A percentile compares a stretch with the other conserved stretches of the same genome.
These are phyloP conservation scores for Stachybotrys chlorohalonatus DNA, from an alignment of 2,329 filamentous ascomycete genomes.

Conservation along the genomic window DNA sequence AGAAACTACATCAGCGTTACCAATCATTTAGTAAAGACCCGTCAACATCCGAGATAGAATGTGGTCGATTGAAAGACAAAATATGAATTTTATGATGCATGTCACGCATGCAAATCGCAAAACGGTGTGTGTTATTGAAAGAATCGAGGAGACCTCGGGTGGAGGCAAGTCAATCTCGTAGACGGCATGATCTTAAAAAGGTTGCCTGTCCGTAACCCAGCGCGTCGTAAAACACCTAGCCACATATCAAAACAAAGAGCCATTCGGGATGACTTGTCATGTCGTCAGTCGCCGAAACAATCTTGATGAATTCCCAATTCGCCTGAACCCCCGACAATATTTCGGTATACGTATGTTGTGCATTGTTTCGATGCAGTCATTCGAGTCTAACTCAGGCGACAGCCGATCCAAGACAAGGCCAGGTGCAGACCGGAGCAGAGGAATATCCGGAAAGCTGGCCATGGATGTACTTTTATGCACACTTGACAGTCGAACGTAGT, in stretches of 20 bases:
- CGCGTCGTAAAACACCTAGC: neutral
- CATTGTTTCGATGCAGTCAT: neutral
- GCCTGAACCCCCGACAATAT: neutral
- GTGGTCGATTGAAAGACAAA: too few species aligned
- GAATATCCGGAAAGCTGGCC: neutral
- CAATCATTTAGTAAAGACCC: too few species aligned
- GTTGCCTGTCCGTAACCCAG: neutral
- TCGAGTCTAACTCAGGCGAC: neutral
- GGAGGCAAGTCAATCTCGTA: neutral
- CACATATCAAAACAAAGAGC: neutral
- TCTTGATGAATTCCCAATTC: neutral
- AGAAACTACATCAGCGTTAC: too few species aligned
- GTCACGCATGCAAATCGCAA: neutral
- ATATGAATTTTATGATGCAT: neutral
- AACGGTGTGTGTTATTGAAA: neutral
- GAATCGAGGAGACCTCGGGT: neutral
- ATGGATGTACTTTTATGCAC: slow-evolving; percentile 21
- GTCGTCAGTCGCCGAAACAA: neutral
- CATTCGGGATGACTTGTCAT: neutral
- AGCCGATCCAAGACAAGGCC: neutral
- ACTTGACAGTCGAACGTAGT: slow-evolving; percentile 25
- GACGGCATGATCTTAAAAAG: neutral
- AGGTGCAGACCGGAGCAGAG: neutral
- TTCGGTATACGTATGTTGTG: neutral
- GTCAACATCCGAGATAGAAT: too few species aligned